Evolutionary conservation across 352 stramenopile species (phyloP), one percentile per base, ranked within the genome.

Genomic region (Globisporangium takayamanum): DNA sequence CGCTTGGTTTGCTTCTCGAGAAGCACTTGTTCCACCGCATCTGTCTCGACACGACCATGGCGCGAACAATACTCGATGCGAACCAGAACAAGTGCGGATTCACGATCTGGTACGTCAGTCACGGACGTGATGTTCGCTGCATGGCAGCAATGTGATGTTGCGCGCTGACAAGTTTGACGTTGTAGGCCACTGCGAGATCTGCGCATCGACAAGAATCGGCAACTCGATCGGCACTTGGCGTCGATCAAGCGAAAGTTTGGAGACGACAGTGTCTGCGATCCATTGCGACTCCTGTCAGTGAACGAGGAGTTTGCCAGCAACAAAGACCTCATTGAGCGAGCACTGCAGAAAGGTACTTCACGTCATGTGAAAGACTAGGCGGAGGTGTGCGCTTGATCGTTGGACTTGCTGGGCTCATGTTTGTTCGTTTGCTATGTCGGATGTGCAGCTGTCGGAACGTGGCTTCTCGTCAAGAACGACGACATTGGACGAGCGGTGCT

Each of bases 381-480:
- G 5, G 7, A 39, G 7, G 33, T 39, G 1, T 8, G 14, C 15
- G 15, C 41, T 46, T n/a, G 15, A 1, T 18, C 14, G 15, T 20
- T n/a, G 20, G 41, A 18, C 15, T n/a, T 5, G 14, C 12, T 7
- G 41, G 2, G 41, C 16, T 20, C 14, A 46, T 46, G 41, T 22
- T 5, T 20, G 41, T 14, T n/a, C 3, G 10, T 2, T n/a, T 55
- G 16, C 18, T 33, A 33, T 5, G 28, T 33, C 28, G 28, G 5
- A 14, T 18, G 3, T 42, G 11, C 16, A 68, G 62, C 58, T 6
- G 20, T 68, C 3, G 58, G 62, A 1, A 41, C 52, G 30, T 68
- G 62, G 62, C 33, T 68, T 6, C 46, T 68, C 1, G 62, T 68
- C 6, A 18, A 48, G 22, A 52, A 20, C n/a, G 62, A 68, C 30